phyloP scores from a whole-genome alignment of 2,329 filamentous ascomycete species.

The Ciborinia camelliae region DNA sequence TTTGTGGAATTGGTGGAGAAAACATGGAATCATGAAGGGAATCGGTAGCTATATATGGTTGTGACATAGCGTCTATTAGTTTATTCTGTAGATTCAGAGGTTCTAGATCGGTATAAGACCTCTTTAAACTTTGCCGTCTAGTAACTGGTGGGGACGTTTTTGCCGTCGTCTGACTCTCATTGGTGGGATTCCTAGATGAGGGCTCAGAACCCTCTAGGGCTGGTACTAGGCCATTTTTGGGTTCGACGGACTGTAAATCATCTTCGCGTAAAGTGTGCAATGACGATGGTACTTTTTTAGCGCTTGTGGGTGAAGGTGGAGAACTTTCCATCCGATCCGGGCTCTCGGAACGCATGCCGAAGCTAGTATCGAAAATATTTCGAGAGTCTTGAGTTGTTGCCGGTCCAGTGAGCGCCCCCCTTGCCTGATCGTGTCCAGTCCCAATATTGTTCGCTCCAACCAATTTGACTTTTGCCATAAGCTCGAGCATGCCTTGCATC shows the following conservation, averaged over 20 bases:
- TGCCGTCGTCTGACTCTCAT: conserved; percentile 52
- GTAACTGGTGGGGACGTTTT: conserved; percentile 54
- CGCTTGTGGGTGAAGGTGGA: conserved; percentile 27
- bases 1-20: conserved; percentile 46
- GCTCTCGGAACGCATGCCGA: conserved; percentile 55
- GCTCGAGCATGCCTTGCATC: conserved; percentile 84
- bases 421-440: conserved; percentile 44
- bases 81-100: conserved; percentile 74
- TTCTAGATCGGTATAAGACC: conserved; percentile 82
- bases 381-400: conserved; percentile 62
- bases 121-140: conserved; percentile 68
- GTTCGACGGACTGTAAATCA: conserved; percentile 24
- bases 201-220: conserved; percentile 42
- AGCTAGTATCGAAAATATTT: conserved; percentile 84
- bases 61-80: conserved; percentile 78
- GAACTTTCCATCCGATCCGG: conserved; percentile 44
- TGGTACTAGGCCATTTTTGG: conserved; percentile 24
- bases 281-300: conserved; percentile 22
- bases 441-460: conserved; percentile 63
- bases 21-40: conserved; percentile 31
- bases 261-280: conserved; percentile 21
- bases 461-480: conserved; percentile 77
- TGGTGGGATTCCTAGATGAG: conserved; percentile 53
- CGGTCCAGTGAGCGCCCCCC: conserved; percentile 73
- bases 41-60: conserved; percentile 55